Conservation (phyloP, 2,329 filamentous ascomycete species). For the Dactylella cylindrospora region DNA sequence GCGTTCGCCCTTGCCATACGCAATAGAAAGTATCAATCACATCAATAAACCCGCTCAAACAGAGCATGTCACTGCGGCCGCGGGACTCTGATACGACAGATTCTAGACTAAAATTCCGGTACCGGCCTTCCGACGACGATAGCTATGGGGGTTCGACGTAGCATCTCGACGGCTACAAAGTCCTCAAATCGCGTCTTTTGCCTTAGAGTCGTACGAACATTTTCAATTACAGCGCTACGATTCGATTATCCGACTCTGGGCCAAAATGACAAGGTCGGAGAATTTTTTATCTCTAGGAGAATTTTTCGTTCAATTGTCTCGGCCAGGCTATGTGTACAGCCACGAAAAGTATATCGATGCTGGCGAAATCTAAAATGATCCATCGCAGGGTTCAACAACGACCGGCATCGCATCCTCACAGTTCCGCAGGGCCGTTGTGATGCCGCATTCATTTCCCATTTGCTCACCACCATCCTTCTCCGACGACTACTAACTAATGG, state of each 20-base stretch:
- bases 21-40: slow-evolving; percentile 14
- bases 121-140: slow-evolving; percentile 1
- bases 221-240: too few relatives aligned
- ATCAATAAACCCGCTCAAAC: slow-evolving; percentile 21
- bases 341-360: too few relatives aligned
- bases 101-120: slow-evolving; percentile 5
- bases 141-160: background rate
- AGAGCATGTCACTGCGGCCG: background rate
- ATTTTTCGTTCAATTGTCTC: slow-evolving; percentile 19
- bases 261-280: slow-evolving; percentile 6
- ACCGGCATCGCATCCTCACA: too few relatives aligned
- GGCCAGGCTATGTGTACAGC: slow-evolving; percentile 23
- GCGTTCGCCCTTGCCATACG: slow-evolving; percentile 25
- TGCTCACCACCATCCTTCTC: slow-evolving; percentile 5
- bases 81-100: background rate
- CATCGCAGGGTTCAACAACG: too few relatives aligned
- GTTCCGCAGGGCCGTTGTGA: too few relatives aligned
- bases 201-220: background rate
- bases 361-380: too few relatives aligned
- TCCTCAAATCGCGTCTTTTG: background rate
- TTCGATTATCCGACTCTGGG: too few relatives aligned
- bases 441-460: background rate
- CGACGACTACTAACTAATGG: too few relatives aligned
- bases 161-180: slow-evolving; percentile 8
- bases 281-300: slow-evolving; percentile 37